Evolutionary conservation across 2,329 filamentous ascomycete species (phyloP), one percentile per base, ranked within the genome.

Genomic region (Sporothrix protearum): DNA sequence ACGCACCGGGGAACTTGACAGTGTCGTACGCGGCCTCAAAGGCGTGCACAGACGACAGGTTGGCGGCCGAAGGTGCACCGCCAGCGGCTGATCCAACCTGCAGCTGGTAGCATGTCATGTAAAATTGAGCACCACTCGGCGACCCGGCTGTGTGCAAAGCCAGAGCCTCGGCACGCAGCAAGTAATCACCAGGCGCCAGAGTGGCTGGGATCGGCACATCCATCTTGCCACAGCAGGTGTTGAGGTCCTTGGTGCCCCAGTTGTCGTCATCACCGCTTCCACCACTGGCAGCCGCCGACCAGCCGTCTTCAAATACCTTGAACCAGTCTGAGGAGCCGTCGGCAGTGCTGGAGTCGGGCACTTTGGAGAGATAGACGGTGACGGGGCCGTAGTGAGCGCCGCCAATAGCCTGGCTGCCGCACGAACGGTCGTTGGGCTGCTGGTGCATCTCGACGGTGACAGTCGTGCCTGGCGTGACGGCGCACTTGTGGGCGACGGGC

Each of bases 361-460:
- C 85, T 74, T 85, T 83, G 74, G 80, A 80, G 73, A 86, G 76
- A 78, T 86, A 86, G 2, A 82, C 81, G 36, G 83, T 79, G 9
- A 86, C 82, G 2, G 85, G 85, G 1, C 85, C 84, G 76, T 83
- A 84, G 77, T 87, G 85, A 66, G 82, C 81, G 36, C 85, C 85
- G 28, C 85, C 85, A 73, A 87, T 85, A 30, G 83, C 85, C 74
- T 85, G 81, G 73, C 79, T 82, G 67, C 73, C 73, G 76, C 84
- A 86, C 57, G 77, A 77, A 25, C 84, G 81, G 77, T 81, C 80
- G 67, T 77, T 77, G 64, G 78, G 78, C 76, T 83, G 81, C 76
- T 84, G 79, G 79, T 88, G 86, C 84, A 88, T 88, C 78, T 88
- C 86, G 8, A 87, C 81, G 0, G 85, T 87, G 16, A 88, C 82